Conservation (phyloP, 73 alveolate species). For the Symbiodinium pilosum region DNA sequence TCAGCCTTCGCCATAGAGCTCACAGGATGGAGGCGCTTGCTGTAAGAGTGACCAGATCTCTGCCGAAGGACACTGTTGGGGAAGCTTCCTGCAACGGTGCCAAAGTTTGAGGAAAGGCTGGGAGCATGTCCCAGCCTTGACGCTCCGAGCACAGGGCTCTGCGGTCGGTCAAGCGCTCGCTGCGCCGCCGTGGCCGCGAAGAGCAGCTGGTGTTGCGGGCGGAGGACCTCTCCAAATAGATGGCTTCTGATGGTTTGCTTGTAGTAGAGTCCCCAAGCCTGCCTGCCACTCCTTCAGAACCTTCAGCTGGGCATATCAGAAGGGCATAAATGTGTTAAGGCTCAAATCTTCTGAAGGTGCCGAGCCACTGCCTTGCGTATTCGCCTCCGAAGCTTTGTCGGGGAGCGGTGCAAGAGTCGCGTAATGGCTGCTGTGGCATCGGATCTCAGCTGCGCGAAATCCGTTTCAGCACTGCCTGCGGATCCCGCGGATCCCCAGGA, state of each 20-base stretch:
- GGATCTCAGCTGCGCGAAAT: background rate
- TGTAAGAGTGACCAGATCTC: background rate
- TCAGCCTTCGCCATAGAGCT: background rate
- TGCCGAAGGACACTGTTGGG: background rate
- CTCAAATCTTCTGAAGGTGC: background rate
- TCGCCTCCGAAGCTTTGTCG: background rate
- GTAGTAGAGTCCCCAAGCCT: background rate
- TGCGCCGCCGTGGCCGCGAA: conserved; percentile 15
- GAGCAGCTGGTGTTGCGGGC: conserved; percentile 9
- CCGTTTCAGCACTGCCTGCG: too few species aligned
- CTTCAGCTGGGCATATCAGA: too few species aligned
- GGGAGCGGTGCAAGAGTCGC: background rate
- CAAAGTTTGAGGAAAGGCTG: too few species aligned
- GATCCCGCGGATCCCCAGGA: too few species aligned
- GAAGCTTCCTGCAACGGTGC: too few species aligned
- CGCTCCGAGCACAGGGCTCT: too few species aligned
- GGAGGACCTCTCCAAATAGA: background rate
- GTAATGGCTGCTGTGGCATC: background rate
- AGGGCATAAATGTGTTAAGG: background rate
- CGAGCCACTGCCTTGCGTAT: background rate
- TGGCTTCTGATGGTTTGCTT: background rate
- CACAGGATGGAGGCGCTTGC: background rate
- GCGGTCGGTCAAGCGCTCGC: background rate
- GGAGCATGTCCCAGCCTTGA: too few species aligned
- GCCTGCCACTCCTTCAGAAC: conserved; percentile 5